These are phyloP conservation scores for Linderniella brevidens DNA, from an alignment of 257 asterid genomes.

Conservation along the genomic window DNA sequence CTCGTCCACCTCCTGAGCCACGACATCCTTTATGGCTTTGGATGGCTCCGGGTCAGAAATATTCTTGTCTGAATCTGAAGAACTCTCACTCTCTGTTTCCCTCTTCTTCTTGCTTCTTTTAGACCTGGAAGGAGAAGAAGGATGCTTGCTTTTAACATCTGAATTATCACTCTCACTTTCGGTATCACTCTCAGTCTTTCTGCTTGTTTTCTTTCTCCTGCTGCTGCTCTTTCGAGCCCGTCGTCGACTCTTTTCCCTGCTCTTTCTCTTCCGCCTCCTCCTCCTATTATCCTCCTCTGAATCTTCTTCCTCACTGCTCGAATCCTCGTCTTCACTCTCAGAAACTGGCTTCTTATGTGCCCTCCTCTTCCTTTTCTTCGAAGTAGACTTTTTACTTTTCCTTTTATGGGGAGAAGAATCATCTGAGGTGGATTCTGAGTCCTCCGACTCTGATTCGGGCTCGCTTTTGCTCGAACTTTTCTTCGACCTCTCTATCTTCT, in stretches of 20 bases:
- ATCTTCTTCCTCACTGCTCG: constrained; percentile 9
- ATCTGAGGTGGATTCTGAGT: too few species aligned
- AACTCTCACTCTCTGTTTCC: constrained; percentile 20
- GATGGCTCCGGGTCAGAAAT: constrained; percentile 20
- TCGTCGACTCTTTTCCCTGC: constrained; percentile 15
- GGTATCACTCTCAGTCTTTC: constrained; percentile 31
- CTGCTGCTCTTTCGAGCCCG: constrained; percentile 2
- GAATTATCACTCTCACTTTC: constrained; percentile 44
- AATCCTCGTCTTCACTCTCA: too few species aligned
- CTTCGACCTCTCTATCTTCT: constrained; percentile 15
- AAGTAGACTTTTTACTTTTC: too few species aligned
- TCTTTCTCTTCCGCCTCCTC: constrained; percentile 10
- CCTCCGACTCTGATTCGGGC: constrained; percentile 24
- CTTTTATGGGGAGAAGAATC: too few species aligned
- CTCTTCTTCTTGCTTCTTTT: constrained; percentile 31
- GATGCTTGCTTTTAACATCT: constrained; percentile 23
- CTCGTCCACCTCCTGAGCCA: constrained; percentile 12
- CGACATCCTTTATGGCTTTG: constrained; percentile 14
- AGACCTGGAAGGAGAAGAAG: too few species aligned
- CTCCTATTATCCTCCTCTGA: constrained; percentile 22
- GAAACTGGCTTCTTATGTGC: too few species aligned
- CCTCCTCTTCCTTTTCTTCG: too few species aligned
- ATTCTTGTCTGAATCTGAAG: constrained; percentile 12
- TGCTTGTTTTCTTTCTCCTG: constrained; percentile 22
- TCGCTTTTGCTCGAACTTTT: constrained; percentile 12